phyloP scores from a whole-genome alignment of 1,139 yeast genomes.

The Geotrichum carabidarum region DNA sequence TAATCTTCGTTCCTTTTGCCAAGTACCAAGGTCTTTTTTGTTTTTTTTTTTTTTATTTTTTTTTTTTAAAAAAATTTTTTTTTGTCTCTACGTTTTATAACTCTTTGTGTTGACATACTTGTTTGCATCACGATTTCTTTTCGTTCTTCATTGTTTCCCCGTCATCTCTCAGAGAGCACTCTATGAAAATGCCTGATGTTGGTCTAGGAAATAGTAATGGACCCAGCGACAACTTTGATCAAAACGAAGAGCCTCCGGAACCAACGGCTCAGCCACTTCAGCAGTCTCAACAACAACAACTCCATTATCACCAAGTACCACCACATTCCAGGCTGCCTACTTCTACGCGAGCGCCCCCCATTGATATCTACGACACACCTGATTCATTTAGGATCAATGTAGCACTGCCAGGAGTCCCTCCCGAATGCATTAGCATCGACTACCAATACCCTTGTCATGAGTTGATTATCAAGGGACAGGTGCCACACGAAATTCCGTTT shows the following conservation, averaged over 20 bases:
- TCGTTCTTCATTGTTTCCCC: background rate
- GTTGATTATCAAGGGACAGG: slow-evolving; percentile 6
- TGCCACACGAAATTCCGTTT: slow-evolving; percentile 9
- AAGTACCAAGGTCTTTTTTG: background rate
- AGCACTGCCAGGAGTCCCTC: slow-evolving; percentile 13
- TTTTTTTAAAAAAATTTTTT: background rate
- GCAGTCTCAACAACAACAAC: background rate
- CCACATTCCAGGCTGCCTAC: background rate
- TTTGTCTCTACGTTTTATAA: background rate
- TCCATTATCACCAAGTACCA: background rate
- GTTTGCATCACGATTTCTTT: background rate
- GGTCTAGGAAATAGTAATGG: background rate
- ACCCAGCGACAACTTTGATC: background rate
- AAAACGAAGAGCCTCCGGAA: background rate
- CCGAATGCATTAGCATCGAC: slow-evolving; percentile 8
- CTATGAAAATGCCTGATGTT: background rate
- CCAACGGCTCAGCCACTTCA: background rate
- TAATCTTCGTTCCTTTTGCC: background rate
- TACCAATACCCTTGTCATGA: slow-evolving; percentile 6
- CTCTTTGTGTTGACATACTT: background rate
- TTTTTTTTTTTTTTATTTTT: background rate
- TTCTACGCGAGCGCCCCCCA: slow-evolving; percentile 3
- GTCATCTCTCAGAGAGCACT: background rate
- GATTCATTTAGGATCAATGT: slow-evolving; percentile 7
- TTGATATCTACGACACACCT: slow-evolving; percentile 13